Percentiles rank a stretch among this genome's conserved stretches.
Conservation (phyloP, 768 basidiomycete species). For the Pleurotus salmoneostramineus region DNA sequence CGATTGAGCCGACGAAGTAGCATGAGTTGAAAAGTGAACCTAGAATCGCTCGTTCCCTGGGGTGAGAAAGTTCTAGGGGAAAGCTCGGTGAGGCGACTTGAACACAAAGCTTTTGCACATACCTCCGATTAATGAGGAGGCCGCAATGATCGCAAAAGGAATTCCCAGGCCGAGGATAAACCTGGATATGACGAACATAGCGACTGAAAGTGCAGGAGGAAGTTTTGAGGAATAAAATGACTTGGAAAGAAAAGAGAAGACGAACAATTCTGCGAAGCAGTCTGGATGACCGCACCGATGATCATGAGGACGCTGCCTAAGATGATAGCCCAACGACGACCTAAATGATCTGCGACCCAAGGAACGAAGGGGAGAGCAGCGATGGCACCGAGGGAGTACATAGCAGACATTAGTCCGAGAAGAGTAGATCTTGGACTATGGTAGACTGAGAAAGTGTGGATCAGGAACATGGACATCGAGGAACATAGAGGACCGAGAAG, state of each 20-base stretch:
- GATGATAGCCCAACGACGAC: slow-evolving; percentile 46
- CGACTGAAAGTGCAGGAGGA: slow-evolving; percentile 30
- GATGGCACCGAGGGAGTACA: slow-evolving; percentile 61
- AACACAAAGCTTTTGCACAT: neutral
- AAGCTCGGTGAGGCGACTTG: neutral
- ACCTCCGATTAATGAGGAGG: slow-evolving; percentile 62
- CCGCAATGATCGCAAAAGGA: slow-evolving; percentile 58
- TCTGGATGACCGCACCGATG: slow-evolving; percentile 41
- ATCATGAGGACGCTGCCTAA: slow-evolving; percentile 49
- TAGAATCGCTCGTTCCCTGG: slow-evolving; percentile 63
- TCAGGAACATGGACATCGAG: neutral
- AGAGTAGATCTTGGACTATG: slow-evolving; percentile 48
- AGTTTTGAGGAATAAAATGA: neutral
- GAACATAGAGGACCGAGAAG: neutral
- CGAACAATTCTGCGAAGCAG: slow-evolving; percentile 46
- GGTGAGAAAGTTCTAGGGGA: slow-evolving; percentile 54
- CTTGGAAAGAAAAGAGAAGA: neutral
- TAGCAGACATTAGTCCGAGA: slow-evolving; percentile 53
- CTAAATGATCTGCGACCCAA: slow-evolving; percentile 43
- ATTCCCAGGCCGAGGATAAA: slow-evolving; percentile 57
- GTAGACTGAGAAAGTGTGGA: slow-evolving; percentile 35
- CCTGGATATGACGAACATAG: slow-evolving; percentile 55
- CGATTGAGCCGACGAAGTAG: slow-evolving; percentile 58
- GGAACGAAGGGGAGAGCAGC: slow-evolving; percentile 51
- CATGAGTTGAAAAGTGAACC: slow-evolving; percentile 63